Conservation (phyloP, 2,329 filamentous ascomycete genomes). For the Cryphonectria japonica region DNA sequence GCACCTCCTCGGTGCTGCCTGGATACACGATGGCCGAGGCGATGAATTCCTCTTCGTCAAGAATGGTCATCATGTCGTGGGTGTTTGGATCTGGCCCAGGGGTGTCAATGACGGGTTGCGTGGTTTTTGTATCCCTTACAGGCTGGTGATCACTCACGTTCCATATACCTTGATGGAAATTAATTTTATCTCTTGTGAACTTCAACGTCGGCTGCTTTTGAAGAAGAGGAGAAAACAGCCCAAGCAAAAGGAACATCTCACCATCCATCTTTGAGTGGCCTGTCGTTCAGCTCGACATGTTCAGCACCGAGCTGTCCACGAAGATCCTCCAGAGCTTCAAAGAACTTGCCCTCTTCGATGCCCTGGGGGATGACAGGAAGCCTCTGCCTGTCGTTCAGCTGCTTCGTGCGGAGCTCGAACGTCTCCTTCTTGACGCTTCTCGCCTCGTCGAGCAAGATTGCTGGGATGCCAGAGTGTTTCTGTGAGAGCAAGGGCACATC, state of each 20-base stretch:
- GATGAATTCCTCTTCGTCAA: constrained; percentile 48
- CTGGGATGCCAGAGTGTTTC: constrained; percentile 45
- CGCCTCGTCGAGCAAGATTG: constrained; percentile 43
- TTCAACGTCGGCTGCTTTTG: not conserved
- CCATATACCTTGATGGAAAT: constrained; percentile 28
- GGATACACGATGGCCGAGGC: constrained; percentile 43
- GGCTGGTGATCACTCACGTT: constrained; percentile 16
- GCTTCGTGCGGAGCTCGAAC: constrained; percentile 42
- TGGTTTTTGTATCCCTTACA: no score
- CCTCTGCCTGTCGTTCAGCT: constrained; percentile 35
- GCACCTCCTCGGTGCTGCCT: constrained; percentile 41
- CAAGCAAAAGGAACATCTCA: constrained; percentile 31
- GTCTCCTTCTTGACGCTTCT: constrained; percentile 39
- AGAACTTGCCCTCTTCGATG: constrained; percentile 36
- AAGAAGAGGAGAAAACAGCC: no score
- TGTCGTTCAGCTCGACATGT: constrained; percentile 47
- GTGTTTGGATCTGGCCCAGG: constrained; percentile 30
- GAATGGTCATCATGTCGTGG: constrained; percentile 45
- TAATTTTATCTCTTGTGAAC: not conserved
- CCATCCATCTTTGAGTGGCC: constrained; percentile 46
- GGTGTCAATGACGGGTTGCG: not conserved
- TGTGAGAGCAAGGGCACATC: constrained; percentile 42
- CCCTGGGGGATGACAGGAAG: constrained; percentile 45
- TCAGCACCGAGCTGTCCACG: constrained; percentile 39
- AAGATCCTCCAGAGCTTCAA: constrained; percentile 41